These are phyloP conservation scores for Termitomyces bulborhizus DNA, from an alignment of 768 basidiomycete species.

Conservation along the genomic window DNA sequence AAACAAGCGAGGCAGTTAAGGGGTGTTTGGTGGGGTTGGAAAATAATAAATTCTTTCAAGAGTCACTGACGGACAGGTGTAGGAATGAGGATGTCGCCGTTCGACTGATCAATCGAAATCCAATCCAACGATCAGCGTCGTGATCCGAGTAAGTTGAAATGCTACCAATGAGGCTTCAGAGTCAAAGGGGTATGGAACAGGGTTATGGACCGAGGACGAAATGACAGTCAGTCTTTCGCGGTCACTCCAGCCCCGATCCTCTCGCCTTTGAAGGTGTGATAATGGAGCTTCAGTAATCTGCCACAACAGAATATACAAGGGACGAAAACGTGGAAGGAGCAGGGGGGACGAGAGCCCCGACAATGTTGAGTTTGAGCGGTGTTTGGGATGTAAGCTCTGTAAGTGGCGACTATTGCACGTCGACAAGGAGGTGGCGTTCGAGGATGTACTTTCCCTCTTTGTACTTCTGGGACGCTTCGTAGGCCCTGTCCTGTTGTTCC, in stretches of 20 bases:
- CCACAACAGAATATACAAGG: conserved; percentile 7
- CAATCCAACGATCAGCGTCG: background rate
- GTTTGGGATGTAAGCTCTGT: background rate
- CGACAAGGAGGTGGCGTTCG: conserved; percentile 84
- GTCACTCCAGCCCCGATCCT: conserved; percentile 7
- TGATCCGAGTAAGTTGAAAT: background rate
- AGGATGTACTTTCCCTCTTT: conserved; percentile 99
- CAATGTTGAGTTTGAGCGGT: background rate
- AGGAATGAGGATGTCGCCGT: background rate
- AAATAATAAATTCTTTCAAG: background rate
- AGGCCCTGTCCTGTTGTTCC: conserved; percentile 76
- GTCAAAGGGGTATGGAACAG: conserved; percentile 5
- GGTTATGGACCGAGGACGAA: conserved; percentile 2
- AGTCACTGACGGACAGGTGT: background rate
- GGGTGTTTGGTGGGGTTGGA: too few relatives aligned
- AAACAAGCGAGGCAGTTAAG: background rate
- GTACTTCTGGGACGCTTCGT: conserved; percentile 87
- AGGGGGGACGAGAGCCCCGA: background rate
- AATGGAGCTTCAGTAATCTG: conserved; percentile 17
- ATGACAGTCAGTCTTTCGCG: background rate
- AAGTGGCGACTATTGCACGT: conserved; percentile 57
- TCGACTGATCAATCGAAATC: background rate
- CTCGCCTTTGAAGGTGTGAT: background rate
- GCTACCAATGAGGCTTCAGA: conserved; percentile 1
- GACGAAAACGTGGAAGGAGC: conserved; percentile 9